Evolutionary conservation across 2,329 filamentous ascomycete genomes (phyloP).

Genomic region (Aspergillus melleus): DNA sequence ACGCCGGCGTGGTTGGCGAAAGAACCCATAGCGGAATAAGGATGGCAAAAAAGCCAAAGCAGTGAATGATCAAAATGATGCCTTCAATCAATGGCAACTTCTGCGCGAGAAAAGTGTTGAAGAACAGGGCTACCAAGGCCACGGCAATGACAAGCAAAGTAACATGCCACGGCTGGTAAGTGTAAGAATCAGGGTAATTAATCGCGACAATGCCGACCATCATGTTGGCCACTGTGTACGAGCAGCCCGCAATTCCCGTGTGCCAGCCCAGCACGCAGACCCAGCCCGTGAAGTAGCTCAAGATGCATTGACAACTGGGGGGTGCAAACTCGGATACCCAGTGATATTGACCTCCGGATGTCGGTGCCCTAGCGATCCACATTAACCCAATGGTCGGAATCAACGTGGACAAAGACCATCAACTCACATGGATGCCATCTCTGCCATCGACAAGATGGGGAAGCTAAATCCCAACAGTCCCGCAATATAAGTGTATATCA

Average conservation of each 20-base stretch:
- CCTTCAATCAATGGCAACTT: constrained; percentile 54
- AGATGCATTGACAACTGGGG: constrained; percentile 31
- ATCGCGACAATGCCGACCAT: constrained; percentile 38
- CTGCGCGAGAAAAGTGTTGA: constrained; percentile 52
- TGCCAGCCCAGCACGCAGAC: constrained; percentile 41
- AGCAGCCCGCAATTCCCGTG: constrained; percentile 34
- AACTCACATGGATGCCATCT: constrained; percentile 48
- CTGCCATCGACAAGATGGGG: constrained; percentile 41
- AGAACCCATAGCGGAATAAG: constrained; percentile 39
- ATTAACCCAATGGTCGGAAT: background rate
- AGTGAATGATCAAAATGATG: constrained; percentile 51
- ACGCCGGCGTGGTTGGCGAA: constrained; percentile 30
- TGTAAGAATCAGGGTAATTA: constrained; percentile 29
- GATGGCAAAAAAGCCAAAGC: constrained; percentile 46
- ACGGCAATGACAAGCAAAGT: constrained; percentile 45
- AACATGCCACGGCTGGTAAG: constrained; percentile 30
- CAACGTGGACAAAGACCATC: too few species aligned
- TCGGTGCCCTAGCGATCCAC: constrained; percentile 31
- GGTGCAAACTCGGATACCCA: constrained; percentile 42
- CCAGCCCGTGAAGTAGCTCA: constrained; percentile 43
- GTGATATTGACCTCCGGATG: constrained; percentile 42
- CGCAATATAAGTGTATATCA: constrained; percentile 40
- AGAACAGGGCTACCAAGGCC: constrained; percentile 47
- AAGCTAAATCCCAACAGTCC: constrained; percentile 39
- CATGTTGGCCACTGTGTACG: constrained; percentile 34